These are phyloP conservation scores for Lithospermum erythrorhizon DNA, from an alignment of 257 asterid genomes.

Conservation along the genomic window DNA sequence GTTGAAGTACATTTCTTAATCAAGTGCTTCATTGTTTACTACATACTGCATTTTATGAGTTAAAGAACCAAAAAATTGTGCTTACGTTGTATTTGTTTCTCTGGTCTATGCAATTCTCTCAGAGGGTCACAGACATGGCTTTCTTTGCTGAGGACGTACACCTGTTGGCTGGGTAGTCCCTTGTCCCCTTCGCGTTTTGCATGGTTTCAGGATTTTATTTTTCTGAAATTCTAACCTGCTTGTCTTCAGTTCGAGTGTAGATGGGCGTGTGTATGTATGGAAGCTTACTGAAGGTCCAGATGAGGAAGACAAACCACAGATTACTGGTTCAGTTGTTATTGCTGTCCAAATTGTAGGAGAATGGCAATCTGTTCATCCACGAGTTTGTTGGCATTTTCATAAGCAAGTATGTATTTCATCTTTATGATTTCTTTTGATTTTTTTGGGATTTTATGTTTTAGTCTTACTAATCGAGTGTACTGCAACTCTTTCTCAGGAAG, in stretches of 20 bases:
- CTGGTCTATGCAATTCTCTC: conserved; percentile 22
- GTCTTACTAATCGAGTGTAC: conserved; percentile 4
- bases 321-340: conserved; percentile 58
- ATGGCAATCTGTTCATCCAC: conserved; percentile 78
- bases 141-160: conserved; percentile 99
- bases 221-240: conserved; percentile 15
- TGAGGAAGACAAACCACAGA: conserved; percentile 90
- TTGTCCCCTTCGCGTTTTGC: conserved; percentile 5
- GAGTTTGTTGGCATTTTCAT: conserved; percentile 99
- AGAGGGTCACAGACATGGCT: conserved; percentile 99
- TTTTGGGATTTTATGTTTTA: not conserved
- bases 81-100: not conserved
- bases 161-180: conserved; percentile 79
- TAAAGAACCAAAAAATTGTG: not conserved
- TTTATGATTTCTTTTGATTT: conserved; percentile 4
- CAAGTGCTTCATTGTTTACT: no score
- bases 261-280: conserved; percentile 95
- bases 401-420: conserved; percentile 51
- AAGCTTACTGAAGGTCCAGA: conserved; percentile 89
- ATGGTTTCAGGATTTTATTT: conserved; percentile 7
- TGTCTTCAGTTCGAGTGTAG: conserved; percentile 75
- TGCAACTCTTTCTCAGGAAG: conserved; percentile 45
- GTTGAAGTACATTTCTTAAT: no score
- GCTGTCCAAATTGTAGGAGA: conserved; percentile 85
- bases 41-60: no score